These are phyloP conservation scores for Lasiodiplodia sp. DNA, from an alignment of 2,329 filamentous ascomycete species.

Conservation along the genomic window DNA sequence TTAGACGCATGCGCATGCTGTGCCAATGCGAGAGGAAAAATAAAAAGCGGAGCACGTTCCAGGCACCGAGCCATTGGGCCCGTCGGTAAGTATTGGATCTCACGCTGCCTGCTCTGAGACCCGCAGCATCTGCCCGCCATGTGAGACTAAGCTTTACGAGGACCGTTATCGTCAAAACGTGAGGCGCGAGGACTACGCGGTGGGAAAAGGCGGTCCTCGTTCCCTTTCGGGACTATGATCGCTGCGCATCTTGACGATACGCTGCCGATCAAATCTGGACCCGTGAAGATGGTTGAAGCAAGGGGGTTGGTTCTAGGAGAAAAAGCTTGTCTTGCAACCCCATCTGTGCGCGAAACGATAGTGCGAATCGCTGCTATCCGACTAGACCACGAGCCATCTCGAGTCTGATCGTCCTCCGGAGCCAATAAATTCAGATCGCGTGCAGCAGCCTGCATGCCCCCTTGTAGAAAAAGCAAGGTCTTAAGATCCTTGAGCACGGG, in stretches of 20 bases:
- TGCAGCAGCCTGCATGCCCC: neutral
- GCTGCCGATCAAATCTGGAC: neutral
- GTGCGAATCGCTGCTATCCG: neutral
- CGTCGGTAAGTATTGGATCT: slow-evolving; percentile 4
- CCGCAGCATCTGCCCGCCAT: slow-evolving; percentile 11
- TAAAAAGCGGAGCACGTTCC: slow-evolving; percentile 23
- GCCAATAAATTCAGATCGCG: neutral
- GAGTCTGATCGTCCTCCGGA: neutral
- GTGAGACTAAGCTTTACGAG: slow-evolving; percentile 8
- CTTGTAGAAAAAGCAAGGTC: slow-evolving; percentile 6
- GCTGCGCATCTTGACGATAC: neutral
- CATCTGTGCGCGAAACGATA: slow-evolving; percentile 9
- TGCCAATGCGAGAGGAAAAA: neutral
- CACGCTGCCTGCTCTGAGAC: slow-evolving; percentile 4
- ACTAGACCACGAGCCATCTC: neutral
- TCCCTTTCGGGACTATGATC: no score
- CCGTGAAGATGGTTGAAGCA: slow-evolving; percentile 7
- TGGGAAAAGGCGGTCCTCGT: neutral
- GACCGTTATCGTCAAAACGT: neutral
- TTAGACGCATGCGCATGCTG: slow-evolving; percentile 11
- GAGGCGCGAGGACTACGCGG: neutral
- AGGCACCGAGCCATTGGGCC: slow-evolving; percentile 17
- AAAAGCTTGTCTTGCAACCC: slow-evolving; percentile 11
- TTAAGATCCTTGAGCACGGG: neutral
- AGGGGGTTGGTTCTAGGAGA: neutral